A percentile compares a stretch with the other conserved stretches of the same genome.
Conservation (phyloP, 495 filamentous ascomycete genomes). For the Hypoxylon fragiforme region DNA sequence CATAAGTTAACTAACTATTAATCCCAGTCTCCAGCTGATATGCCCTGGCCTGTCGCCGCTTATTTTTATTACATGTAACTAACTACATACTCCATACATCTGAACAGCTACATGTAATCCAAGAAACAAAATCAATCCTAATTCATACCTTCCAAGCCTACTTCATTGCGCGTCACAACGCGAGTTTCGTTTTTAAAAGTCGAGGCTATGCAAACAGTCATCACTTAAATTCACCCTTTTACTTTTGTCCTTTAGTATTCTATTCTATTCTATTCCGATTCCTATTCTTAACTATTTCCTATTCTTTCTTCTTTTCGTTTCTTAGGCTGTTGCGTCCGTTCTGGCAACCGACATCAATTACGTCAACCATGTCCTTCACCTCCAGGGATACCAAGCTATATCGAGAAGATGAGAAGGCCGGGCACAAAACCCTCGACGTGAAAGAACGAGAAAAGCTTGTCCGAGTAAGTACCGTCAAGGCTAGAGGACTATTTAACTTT, state of each 20-base stretch:
- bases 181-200: constrained; percentile 1
- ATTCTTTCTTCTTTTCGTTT: background rate
- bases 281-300: too few species aligned
- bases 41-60: too few species aligned
- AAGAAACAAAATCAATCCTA: constrained; percentile 3
- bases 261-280: too few species aligned
- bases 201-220: constrained; percentile 20
- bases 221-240: constrained; percentile 8
- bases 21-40: too few species aligned
- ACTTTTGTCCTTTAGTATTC: background rate
- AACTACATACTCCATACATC: too few species aligned
- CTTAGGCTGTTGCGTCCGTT: background rate
- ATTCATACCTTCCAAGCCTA: constrained; percentile 11
- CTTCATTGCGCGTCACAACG: constrained; percentile 21
- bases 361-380: constrained; percentile 55
- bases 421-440: constrained; percentile 61
- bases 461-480: constrained; percentile 43
- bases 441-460: constrained; percentile 72
- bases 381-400: constrained; percentile 60
- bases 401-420: constrained; percentile 61
- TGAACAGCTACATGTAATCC: constrained; percentile 27
- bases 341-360: constrained; percentile 2
- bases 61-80: too few species aligned
- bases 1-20: too few species aligned
- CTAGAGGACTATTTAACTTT: constrained; percentile 4